Evolutionary conservation across 345 rosid genomes (phyloP).

Genomic region (Viola odorata): DNA sequence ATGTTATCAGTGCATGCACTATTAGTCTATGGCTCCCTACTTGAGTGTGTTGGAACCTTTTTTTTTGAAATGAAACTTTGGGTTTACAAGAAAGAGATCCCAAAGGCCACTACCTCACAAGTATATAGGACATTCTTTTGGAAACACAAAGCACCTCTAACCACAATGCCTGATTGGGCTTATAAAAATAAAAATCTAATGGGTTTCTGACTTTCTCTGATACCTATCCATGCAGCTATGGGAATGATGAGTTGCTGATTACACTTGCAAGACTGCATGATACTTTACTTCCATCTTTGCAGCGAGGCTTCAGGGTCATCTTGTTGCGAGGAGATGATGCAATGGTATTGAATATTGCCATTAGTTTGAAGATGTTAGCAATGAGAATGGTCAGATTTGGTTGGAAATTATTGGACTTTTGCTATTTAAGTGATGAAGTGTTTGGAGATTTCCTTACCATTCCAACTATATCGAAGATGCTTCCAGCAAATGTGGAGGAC

Average conservation of each 20-base stretch:
- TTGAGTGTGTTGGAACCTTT: no score
- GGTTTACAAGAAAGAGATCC: no score
- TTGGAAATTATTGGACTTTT: conserved; percentile 66
- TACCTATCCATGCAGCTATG: conserved; percentile 50
- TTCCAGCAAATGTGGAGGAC: conserved; percentile 86
- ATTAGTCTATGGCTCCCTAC: no score
- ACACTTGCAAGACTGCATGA: conserved; percentile 71
- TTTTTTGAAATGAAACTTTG: no score
- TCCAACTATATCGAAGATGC: conserved; percentile 62
- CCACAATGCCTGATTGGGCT: no score
- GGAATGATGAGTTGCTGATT: conserved; percentile 68
- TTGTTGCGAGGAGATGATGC: conserved; percentile 41
- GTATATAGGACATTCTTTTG: no score
- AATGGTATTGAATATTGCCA: conserved; percentile 37
- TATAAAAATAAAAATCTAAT: neutral
- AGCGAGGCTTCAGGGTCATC: conserved; percentile 47
- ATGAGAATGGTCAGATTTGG: conserved; percentile 60
- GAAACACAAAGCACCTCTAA: no score
- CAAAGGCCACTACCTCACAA: no score
- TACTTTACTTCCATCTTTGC: conserved; percentile 74
- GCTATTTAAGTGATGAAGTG: conserved; percentile 60
- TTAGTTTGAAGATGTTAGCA: conserved; percentile 70
- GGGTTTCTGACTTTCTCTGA: conserved; percentile 8
- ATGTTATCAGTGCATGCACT: no score
- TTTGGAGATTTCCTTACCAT: conserved; percentile 34